A percentile compares a stretch with the other conserved stretches of the same genome.
Evolutionary conservation across 805 yeast species (phyloP).

Genomic region (Ogataea ramenticola): DNA sequence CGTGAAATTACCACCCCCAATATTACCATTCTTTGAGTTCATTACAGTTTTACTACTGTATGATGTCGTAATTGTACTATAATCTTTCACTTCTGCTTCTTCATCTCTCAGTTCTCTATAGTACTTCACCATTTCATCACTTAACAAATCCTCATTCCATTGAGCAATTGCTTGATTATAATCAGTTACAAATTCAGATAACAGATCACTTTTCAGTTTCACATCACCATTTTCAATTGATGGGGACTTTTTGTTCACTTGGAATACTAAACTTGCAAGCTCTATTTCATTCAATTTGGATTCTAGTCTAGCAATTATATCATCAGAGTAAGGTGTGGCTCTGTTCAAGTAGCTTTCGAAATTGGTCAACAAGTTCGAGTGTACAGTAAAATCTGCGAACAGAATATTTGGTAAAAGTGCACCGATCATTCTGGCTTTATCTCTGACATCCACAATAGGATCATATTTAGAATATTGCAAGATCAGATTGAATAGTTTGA

Average conservation of each 20-base stretch:
- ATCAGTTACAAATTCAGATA: not conserved
- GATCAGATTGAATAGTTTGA: constrained; percentile 52
- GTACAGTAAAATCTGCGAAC: constrained; percentile 26
- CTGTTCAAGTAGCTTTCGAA: constrained; percentile 13
- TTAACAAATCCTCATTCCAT: not conserved
- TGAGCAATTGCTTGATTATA: not conserved
- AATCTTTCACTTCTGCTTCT: constrained; percentile 33
- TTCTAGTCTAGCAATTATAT: constrained; percentile 1
- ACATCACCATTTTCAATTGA: constrained; percentile 1
- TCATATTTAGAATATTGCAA: constrained; percentile 69
- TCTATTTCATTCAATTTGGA: constrained; percentile 20
- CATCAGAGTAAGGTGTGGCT: constrained; percentile 6
- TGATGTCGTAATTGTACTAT: constrained; percentile 22
- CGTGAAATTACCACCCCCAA: not conserved
- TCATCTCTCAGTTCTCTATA: constrained; percentile 22
- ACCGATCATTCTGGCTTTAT: constrained; percentile 69
- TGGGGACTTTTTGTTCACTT: constrained; percentile 19
- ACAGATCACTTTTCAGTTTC: not conserved
- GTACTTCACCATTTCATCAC: constrained; percentile 14
- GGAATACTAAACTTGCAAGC: constrained; percentile 22
- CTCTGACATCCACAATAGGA: constrained; percentile 68
- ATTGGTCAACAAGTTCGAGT: constrained; percentile 10
- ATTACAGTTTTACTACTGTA: constrained; percentile 1
- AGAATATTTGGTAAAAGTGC: constrained; percentile 43
- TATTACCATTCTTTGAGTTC: not conserved